These are phyloP conservation scores for Pseudocercospora fijiensis DNA, from an alignment of 2,329 filamentous ascomycete species.

Conservation along the genomic window DNA sequence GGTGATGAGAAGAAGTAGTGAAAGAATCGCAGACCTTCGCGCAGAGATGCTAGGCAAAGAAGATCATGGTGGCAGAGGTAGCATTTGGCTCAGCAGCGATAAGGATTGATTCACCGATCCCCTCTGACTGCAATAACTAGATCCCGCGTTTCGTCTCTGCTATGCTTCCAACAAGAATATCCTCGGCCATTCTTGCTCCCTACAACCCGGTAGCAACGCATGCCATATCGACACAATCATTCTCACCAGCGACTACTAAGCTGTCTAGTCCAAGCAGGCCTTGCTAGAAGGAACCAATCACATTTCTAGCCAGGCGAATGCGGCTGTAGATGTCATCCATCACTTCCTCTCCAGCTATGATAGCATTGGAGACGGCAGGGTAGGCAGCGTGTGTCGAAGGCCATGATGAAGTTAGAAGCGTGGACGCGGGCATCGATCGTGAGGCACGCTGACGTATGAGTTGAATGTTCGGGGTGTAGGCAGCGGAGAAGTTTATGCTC, in stretches of 20 bases:
- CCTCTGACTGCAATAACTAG: not conserved
- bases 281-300: not conserved
- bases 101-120: conserved; percentile 3
- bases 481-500: not conserved
- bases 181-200: not conserved
- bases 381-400: not conserved
- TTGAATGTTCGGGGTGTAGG: not conserved
- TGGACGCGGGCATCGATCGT: not conserved
- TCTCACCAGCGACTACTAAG: not conserved
- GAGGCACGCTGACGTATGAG: not conserved
- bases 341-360: not conserved
- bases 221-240: not conserved
- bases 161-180: not conserved
- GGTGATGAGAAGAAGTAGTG: conserved; percentile 3
- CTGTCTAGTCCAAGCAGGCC: not conserved
- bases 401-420: not conserved
- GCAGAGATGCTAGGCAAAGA: conserved; percentile 1
- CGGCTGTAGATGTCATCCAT: not conserved
- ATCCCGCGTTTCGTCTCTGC: not conserved
- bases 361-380: not conserved
- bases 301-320: not conserved
- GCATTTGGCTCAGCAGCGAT: conserved; percentile 1
- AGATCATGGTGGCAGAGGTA: conserved; percentile 5
- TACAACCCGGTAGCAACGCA: not conserved
- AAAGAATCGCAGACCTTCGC: conserved; percentile 4